Percentiles rank a stretch among this genome's conserved stretches.
phyloP scores from a whole-genome alignment of 208 protist genomes.

The Trichomonas gallinae region DNA sequence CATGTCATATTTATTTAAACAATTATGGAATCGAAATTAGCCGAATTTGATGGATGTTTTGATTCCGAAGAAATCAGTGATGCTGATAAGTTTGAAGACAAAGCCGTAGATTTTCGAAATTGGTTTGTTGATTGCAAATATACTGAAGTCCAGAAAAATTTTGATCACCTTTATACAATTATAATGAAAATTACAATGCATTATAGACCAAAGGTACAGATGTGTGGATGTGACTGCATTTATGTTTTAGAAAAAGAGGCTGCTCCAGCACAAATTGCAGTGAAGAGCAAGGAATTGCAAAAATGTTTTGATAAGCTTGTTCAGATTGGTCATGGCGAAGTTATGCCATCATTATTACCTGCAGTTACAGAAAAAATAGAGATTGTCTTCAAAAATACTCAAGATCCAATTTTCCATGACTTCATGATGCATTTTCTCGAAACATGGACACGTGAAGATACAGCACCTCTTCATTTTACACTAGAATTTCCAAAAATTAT shows the following conservation, averaged over 20 bases:
- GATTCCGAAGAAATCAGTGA: not conserved
- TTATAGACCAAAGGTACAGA: not conserved
- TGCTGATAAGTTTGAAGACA: not conserved
- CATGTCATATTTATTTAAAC: too few species aligned
- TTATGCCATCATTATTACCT: not conserved
- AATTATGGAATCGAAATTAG: not conserved
- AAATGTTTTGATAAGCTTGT: not conserved
- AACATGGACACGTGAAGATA: not conserved
- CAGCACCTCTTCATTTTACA: not conserved
- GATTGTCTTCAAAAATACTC: not conserved
- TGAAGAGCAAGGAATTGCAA: not conserved
- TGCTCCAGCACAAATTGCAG: not conserved
- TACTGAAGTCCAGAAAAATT: not conserved
- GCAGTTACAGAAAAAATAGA: not conserved
- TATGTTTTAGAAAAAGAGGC: not conserved
- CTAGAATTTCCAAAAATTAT: not conserved
- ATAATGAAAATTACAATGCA: not conserved
- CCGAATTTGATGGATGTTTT: not conserved
- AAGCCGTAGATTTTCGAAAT: not conserved
- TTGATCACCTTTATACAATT: not conserved
- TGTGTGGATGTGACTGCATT: not conserved
- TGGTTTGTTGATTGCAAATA: slow-evolving; percentile 3
- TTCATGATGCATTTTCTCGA: not conserved
- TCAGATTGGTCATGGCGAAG: not conserved
- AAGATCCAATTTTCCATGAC: not conserved